A percentile compares a stretch with the other conserved stretches of the same genome.
These are phyloP conservation scores for Rhododendron griersonianum DNA, from an alignment of 148 eudicot genomes.

Conservation along the genomic window DNA sequence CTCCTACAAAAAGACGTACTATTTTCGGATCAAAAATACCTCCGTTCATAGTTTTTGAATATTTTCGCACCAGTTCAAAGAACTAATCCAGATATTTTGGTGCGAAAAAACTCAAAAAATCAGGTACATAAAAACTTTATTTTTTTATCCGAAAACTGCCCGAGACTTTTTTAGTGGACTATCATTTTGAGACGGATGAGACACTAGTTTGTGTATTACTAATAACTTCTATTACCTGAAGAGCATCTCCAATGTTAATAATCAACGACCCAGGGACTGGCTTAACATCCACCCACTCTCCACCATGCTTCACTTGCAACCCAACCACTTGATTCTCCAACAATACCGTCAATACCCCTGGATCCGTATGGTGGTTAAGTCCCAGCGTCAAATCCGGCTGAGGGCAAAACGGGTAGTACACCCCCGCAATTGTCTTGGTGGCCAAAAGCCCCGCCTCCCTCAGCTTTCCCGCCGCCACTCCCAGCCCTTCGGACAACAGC, in stretches of 20 bases:
- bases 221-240: conserved; percentile 28
- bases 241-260: conserved; percentile 37
- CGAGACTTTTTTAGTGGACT: too few species aligned
- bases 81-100: too few species aligned
- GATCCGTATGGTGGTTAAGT: conserved; percentile 39
- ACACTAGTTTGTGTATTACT: not conserved
- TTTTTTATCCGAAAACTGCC: too few species aligned
- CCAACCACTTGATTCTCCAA: conserved; percentile 43
- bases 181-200: too few species aligned
- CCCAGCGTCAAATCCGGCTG: conserved; percentile 41
- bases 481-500: conserved; percentile 34
- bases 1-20: too few species aligned
- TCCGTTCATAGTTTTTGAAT: too few species aligned
- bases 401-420: conserved; percentile 44
- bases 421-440: conserved; percentile 12
- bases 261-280: conserved; percentile 37
- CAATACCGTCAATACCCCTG: conserved; percentile 33
- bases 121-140: too few species aligned
- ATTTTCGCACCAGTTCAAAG: too few species aligned
- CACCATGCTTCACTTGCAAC: conserved; percentile 33
- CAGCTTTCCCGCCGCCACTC: conserved; percentile 12
- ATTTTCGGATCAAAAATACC: too few species aligned
- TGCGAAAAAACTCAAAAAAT: too few species aligned
- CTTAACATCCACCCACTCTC: conserved; percentile 35
- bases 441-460: conserved; percentile 13